Evolutionary conservation across 1,284 basidiomycete genomes (phyloP), one percentile per base, ranked within the genome.

Genomic region (Fomitopsis palustris): DNA sequence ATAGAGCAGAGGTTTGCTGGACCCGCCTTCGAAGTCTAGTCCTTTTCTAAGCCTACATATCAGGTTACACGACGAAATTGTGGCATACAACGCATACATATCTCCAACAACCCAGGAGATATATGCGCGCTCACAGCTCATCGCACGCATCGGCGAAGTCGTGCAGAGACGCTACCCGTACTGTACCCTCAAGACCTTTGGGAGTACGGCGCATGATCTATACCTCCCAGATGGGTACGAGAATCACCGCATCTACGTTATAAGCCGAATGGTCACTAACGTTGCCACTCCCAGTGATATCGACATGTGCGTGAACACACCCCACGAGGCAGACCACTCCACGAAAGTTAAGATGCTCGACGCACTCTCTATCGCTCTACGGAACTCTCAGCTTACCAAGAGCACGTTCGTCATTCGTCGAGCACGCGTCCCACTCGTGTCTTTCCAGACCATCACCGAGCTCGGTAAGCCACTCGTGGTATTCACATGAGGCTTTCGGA

Each of bases 11-110:
- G 72, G 75, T 74, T 31, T 41, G 9, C 21, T 52, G 23, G 27
- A 39, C n/a, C n/a, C 19, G 23, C 33, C 14, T 29, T 25, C 21
- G 17, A 1, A 53, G 42, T 45, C 8, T 31, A 6, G 8, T 3
- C 16, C 14, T 14, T 54, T 51, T 21, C 12, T 17, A 29, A 16
- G 19, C 17, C 14, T 54, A 55, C 60, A 41, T 43, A 45, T n/a
- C 33, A 90, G 88, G 74, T 70, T 92, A 42, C 87, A 89, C 66
- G 73, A 81, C 57, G 89, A 92, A 71, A 84, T 74, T 54, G 67
- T 72, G 29, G 72, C 72, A 29, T 74, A 67, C 58, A 62, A 63
- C 41, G n/a, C 55, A 9, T 73, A 69, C 55, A 63, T 70, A 12
- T 33, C 54, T n/a, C 70, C 73, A 1, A 73, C 68, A 7, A 54